These are phyloP conservation scores for Fomitopsis pulvina DNA, from an alignment of 768 basidiomycete genomes.

Conservation along the genomic window DNA sequence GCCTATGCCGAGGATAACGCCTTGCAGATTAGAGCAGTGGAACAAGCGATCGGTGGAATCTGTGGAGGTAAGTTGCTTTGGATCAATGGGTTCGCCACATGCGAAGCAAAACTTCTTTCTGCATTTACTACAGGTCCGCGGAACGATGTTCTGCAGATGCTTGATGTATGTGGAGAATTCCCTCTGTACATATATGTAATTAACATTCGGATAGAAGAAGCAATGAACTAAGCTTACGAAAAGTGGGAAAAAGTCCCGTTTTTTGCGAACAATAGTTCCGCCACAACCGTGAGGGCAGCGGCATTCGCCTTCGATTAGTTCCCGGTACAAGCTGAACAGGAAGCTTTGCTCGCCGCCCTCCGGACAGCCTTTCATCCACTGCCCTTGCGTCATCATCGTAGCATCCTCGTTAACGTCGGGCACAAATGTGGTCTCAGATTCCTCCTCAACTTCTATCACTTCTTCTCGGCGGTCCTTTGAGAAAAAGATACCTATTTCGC, in stretches of 20 bases:
- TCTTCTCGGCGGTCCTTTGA: constrained; percentile 91
- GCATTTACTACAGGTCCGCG: constrained; percentile 44
- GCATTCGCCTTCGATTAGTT: constrained; percentile 57
- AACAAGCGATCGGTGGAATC: constrained; percentile 57
- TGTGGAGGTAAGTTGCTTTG: constrained; percentile 17
- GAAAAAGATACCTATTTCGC: constrained; percentile 74
- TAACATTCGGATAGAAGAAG: not conserved
- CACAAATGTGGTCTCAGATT: constrained; percentile 46
- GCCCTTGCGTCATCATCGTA: constrained; percentile 76
- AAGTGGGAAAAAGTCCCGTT: constrained; percentile 77
- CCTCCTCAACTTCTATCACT: constrained; percentile 87
- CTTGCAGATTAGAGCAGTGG: constrained; percentile 87
- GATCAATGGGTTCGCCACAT: constrained; percentile 38
- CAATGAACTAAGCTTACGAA: constrained; percentile 48
- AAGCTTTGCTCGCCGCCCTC: constrained; percentile 88
- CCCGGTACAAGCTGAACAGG: constrained; percentile 78
- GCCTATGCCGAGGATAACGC: constrained; percentile 86
- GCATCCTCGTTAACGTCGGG: constrained; percentile 38
- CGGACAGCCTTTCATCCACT: constrained; percentile 98
- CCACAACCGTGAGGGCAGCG: constrained; percentile 76
- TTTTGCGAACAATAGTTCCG: constrained; percentile 47
- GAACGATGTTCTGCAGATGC: constrained; percentile 52
- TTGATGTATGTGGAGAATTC: constrained; percentile 66
- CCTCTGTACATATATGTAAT: constrained; percentile 39
- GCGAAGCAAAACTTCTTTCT: constrained; percentile 34